These are phyloP conservation scores for Mucor saturninus DNA, from an alignment of 371 early-diverging fungal species.

Conservation along the genomic window DNA sequence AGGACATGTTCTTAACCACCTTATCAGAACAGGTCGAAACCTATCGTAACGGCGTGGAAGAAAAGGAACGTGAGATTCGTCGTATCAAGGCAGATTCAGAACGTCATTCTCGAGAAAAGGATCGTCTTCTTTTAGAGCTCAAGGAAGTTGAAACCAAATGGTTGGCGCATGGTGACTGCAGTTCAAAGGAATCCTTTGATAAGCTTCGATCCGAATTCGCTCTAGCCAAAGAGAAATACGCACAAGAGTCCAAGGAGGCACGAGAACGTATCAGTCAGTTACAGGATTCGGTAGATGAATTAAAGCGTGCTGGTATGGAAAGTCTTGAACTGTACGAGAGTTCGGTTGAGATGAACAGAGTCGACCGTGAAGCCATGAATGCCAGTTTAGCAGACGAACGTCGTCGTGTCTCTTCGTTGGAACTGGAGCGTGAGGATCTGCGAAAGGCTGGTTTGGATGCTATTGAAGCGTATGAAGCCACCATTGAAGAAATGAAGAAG, in stretches of 20 bases:
- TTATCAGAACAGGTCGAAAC: conserved; percentile 54
- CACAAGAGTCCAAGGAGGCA: conserved; percentile 35
- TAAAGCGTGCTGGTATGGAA: conserved; percentile 59
- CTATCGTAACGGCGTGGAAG: conserved; percentile 52
- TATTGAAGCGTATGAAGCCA: conserved; percentile 29
- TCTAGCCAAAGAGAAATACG: conserved; percentile 36
- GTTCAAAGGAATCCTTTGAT: conserved; percentile 39
- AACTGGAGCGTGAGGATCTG: conserved; percentile 26
- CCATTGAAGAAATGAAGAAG: conserved; percentile 44
- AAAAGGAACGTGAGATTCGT: conserved; percentile 55
- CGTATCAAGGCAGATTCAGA: conserved; percentile 47
- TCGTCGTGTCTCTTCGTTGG: conserved; percentile 30
- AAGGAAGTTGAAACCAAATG: conserved; percentile 45
- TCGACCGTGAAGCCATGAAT: conserved; percentile 56
- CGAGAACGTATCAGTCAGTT: conserved; percentile 35
- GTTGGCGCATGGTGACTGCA: conserved; percentile 45
- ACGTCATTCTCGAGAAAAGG: conserved; percentile 46
- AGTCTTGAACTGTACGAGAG: conserved; percentile 60
- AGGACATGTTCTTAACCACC: conserved; percentile 51
- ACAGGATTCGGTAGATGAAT: conserved; percentile 48
- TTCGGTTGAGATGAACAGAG: conserved; percentile 51
- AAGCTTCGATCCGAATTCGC: conserved; percentile 38
- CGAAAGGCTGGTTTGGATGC: conserved; percentile 32
- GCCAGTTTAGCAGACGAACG: conserved; percentile 47
- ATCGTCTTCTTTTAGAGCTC: conserved; percentile 41